These are phyloP conservation scores for Asclepias syriaca DNA, from an alignment of 257 asterid genomes.

Conservation along the genomic window DNA sequence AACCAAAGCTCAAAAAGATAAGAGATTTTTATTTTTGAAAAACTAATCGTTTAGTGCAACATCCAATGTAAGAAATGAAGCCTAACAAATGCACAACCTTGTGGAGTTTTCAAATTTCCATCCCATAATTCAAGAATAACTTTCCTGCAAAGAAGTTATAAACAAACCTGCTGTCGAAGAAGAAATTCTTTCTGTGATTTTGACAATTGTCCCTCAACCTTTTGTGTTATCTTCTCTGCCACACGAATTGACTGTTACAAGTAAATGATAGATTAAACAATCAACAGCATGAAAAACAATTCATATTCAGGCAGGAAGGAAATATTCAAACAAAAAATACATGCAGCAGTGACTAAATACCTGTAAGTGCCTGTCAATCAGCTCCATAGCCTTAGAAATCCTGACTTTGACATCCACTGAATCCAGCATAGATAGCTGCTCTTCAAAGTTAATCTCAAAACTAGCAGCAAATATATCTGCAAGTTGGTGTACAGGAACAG, in stretches of 20 bases:
- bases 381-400: conserved; percentile 91
- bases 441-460: conserved; percentile 95
- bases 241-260: conserved; percentile 87
- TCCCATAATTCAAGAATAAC: not conserved
- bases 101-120: not conserved
- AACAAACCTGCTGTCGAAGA: conserved; percentile 93
- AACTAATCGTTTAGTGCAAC: not conserved
- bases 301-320: conserved; percentile 19
- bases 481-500: conserved; percentile 93
- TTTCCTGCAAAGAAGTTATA: not conserved
- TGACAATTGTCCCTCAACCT: conserved; percentile 98
- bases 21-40: not conserved
- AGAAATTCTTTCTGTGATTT: conserved; percentile 98
- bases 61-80: not conserved
- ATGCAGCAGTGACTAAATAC: conserved; percentile 34
- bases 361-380: conserved; percentile 96
- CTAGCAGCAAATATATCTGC: conserved; percentile 99
- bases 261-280: conserved; percentile 15
- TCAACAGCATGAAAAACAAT: conserved; percentile 7
- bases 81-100: not conserved
- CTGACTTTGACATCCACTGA: conserved; percentile 95
- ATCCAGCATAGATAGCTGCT: conserved; percentile 92
- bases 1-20: not conserved
- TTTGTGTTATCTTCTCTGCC: conserved; percentile 95
- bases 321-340: conserved; percentile 18